These are phyloP conservation scores for Poa annua DNA, from an alignment of 176 grass and related monocot genomes.

Conservation along the genomic window DNA sequence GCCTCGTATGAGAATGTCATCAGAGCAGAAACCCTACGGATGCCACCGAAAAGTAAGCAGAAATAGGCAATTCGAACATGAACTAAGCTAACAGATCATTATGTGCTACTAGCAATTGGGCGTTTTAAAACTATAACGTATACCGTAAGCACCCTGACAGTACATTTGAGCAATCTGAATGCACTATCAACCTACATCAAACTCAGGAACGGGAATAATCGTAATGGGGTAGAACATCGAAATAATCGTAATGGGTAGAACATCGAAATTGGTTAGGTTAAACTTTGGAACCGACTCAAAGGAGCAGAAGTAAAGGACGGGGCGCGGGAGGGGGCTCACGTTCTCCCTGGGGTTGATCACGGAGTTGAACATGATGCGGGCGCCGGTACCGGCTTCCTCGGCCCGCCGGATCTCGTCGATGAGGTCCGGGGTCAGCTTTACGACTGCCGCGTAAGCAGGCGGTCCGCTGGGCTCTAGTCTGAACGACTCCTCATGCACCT, in stretches of 20 bases:
- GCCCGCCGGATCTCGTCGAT: slow-evolving; percentile 92
- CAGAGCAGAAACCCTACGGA: not conserved
- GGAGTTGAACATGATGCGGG: slow-evolving; percentile 87
- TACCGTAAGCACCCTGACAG: not conserved
- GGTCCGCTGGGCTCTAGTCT: slow-evolving; percentile 60
- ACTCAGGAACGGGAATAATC: slow-evolving; percentile 28
- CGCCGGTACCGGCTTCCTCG: slow-evolving; percentile 77
- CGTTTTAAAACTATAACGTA: slow-evolving; percentile 7
- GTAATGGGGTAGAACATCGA: slow-evolving; percentile 24
- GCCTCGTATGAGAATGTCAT: not conserved
- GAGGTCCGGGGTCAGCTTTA: slow-evolving; percentile 82
- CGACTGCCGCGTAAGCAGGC: slow-evolving; percentile 79
- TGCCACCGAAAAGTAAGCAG: not conserved
- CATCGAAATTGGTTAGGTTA: slow-evolving; percentile 45
- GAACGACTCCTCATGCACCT: slow-evolving; percentile 72
- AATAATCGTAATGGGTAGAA: slow-evolving; percentile 32
- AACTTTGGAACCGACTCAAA: slow-evolving; percentile 20
- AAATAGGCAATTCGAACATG: slow-evolving; percentile 10
- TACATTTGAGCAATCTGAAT: slow-evolving; percentile 34
- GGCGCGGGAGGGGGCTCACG: slow-evolving; percentile 56
- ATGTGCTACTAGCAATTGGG: not conserved
- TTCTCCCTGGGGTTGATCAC: slow-evolving; percentile 72
- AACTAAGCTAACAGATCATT: not conserved
- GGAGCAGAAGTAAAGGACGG: slow-evolving; percentile 10
- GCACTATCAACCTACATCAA: slow-evolving; percentile 16